phyloP scores from a whole-genome alignment of 495 filamentous ascomycete species.

The Penicillium alfredii region DNA sequence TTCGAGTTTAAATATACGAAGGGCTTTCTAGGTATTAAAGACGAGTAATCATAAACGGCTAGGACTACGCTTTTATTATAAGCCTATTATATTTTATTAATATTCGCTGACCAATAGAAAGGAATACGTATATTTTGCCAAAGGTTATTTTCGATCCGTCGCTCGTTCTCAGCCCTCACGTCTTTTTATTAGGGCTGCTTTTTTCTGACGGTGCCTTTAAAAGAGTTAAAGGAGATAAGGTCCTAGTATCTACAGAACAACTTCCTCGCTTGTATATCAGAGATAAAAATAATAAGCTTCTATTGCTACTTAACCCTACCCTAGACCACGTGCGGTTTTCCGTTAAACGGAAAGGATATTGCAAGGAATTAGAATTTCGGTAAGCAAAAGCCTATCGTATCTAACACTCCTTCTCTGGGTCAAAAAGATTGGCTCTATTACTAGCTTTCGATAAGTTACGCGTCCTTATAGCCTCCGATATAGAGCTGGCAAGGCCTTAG shows the following conservation, averaged over 20 bases:
- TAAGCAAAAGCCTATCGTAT: slow-evolving; percentile 18
- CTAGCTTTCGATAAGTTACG: slow-evolving; percentile 25
- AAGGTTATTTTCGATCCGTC: slow-evolving; percentile 35
- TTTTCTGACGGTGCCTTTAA: no score
- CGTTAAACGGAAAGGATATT: slow-evolving; percentile 20
- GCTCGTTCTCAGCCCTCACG: slow-evolving; percentile 30
- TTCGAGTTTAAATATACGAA: slow-evolving; percentile 35
- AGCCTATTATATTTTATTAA: no score
- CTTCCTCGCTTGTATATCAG: slow-evolving; percentile 22
- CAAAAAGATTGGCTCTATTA: slow-evolving; percentile 27
- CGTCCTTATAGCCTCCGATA: slow-evolving; percentile 34
- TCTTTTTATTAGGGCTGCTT: no score
- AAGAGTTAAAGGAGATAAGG: slow-evolving; percentile 19
- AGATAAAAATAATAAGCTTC: slow-evolving; percentile 23
- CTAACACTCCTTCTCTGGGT: slow-evolving; percentile 27
- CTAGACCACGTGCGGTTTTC: slow-evolving; percentile 19
- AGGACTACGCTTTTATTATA: no score
- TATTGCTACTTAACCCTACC: slow-evolving; percentile 16
- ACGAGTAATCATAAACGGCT: no score
- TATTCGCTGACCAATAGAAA: slow-evolving; percentile 19
- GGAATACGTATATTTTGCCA: slow-evolving; percentile 32
- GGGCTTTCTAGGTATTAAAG: slow-evolving; percentile 25
- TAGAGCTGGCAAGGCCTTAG: slow-evolving; percentile 29
- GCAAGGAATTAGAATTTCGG: slow-evolving; percentile 30
- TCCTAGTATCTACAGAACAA: slow-evolving; percentile 23